Evolutionary conservation across 2,329 filamentous ascomycete species (phyloP).

Genomic region (Nigrospora sphaerica): DNA sequence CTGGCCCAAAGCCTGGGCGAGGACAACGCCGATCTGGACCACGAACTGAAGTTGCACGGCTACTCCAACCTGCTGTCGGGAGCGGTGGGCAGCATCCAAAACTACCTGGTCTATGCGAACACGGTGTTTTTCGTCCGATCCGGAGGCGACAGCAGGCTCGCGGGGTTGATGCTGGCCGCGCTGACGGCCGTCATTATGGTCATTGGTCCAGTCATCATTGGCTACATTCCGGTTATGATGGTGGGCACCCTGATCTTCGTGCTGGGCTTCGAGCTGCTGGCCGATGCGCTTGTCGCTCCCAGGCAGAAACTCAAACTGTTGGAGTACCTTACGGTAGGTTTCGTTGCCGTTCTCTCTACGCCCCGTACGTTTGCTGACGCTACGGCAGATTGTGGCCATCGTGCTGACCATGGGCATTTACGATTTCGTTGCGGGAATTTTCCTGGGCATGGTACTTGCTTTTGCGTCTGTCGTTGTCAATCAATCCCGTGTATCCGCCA

Average conservation of each 20-base stretch:
- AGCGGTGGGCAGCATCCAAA: constrained; percentile 80
- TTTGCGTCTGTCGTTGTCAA: constrained; percentile 89
- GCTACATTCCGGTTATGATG: constrained; percentile 94
- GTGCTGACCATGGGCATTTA: constrained; percentile 94
- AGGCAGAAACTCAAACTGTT: constrained; percentile 79
- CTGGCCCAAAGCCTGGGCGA: constrained; percentile 85
- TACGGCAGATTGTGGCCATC: constrained; percentile 64
- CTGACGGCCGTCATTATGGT: constrained; percentile 78
- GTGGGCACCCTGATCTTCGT: constrained; percentile 93
- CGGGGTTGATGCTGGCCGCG: constrained; percentile 75
- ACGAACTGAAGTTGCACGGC: constrained; percentile 86
- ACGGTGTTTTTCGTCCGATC: constrained; percentile 95
- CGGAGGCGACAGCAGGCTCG: constrained; percentile 79
- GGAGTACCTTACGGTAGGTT: constrained; percentile 76
- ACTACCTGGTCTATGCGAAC: constrained; percentile 97
- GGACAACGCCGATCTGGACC: constrained; percentile 85
- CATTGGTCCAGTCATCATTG: constrained; percentile 80
- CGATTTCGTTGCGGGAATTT: constrained; percentile 92
- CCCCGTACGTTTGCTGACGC: constrained; percentile 11
- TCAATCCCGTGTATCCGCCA: constrained; percentile 81
- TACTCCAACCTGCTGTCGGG: constrained; percentile 90
- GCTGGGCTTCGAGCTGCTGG: constrained; percentile 83
- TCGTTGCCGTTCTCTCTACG: neutral
- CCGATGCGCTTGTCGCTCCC: constrained; percentile 83
- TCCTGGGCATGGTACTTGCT: constrained; percentile 83